These are phyloP conservation scores for Talaromyces wortmannii DNA, from an alignment of 495 filamentous ascomycete species.

Conservation along the genomic window DNA sequence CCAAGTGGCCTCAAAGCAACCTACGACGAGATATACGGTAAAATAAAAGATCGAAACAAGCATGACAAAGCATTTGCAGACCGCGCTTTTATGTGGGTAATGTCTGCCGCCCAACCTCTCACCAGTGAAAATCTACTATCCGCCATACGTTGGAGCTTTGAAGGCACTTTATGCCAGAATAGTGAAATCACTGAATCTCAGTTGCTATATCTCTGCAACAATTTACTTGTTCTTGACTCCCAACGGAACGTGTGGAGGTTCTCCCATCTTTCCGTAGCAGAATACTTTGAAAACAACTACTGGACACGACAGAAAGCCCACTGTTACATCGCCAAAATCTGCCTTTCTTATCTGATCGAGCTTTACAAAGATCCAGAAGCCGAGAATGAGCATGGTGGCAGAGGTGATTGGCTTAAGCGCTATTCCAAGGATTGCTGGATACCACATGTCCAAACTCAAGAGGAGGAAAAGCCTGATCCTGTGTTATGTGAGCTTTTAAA, in stretches of 20 bases:
- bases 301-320: conserved; percentile 4
- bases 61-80: conserved; percentile 15
- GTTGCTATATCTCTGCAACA: conserved; percentile 19
- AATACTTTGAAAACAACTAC: conserved; percentile 16
- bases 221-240: conserved; percentile 19
- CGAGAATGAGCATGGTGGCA: conserved; percentile 1
- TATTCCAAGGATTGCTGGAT: conserved; percentile 20
- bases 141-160: conserved; percentile 7
- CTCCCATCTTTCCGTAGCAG: conserved; percentile 20
- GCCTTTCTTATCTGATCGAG: conserved; percentile 7
- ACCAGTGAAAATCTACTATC: conserved; percentile 5
- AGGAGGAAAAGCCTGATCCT: background rate
- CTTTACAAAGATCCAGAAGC: background rate
- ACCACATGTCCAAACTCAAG: conserved; percentile 14
- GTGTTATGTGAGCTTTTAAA: conserved; percentile 12
- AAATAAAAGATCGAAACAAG: conserved; percentile 10
- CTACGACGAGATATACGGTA: conserved; percentile 26
- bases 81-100: conserved; percentile 28
- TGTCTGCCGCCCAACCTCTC: conserved; percentile 18
- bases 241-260: conserved; percentile 21
- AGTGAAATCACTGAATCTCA: conserved; percentile 11
- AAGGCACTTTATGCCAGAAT: background rate
- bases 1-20: conserved; percentile 19
- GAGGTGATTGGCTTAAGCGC: conserved; percentile 10
- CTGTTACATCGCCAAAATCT: conserved; percentile 9